These are phyloP conservation scores for Apiospora rasikravindrae DNA, from an alignment of 2,329 filamentous ascomycete species.

Conservation along the genomic window DNA sequence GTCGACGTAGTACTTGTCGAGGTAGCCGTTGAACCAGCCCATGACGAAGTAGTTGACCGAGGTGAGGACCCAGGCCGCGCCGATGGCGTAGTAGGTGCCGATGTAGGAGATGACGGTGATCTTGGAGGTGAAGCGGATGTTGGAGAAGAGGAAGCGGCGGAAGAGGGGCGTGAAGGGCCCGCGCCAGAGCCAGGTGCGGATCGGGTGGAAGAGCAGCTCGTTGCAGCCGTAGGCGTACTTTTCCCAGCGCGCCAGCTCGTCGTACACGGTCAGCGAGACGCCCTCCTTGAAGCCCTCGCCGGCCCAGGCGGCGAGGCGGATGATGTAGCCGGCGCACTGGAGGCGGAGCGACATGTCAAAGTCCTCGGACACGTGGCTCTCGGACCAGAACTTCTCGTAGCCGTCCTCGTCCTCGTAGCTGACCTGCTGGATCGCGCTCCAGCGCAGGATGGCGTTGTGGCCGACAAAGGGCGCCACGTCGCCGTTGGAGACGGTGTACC, in stretches of 20 bases:
- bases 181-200: slow-evolving; percentile 64
- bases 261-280: slow-evolving; percentile 75
- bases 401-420: slow-evolving; percentile 61
- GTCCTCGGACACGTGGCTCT: slow-evolving; percentile 77
- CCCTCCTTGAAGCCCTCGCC: slow-evolving; percentile 75
- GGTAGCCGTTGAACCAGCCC: slow-evolving; percentile 71
- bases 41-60: slow-evolving; percentile 73
- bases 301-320: slow-evolving; percentile 73
- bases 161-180: slow-evolving; percentile 72
- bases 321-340: slow-evolving; percentile 70
- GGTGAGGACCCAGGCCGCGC: slow-evolving; percentile 69
- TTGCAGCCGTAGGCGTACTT: slow-evolving; percentile 77
- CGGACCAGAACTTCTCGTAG: slow-evolving; percentile 75
- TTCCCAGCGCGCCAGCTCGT: slow-evolving; percentile 74
- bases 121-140: slow-evolving; percentile 70
- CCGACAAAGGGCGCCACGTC: slow-evolving; percentile 79
- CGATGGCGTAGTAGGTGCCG: slow-evolving; percentile 73
- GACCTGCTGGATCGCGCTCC: slow-evolving; percentile 67
- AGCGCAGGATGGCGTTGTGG: slow-evolving; percentile 77
- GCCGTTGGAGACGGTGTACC: slow-evolving; percentile 72
- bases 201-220: slow-evolving; percentile 72
- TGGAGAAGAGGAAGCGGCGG: slow-evolving; percentile 61
- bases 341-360: slow-evolving; percentile 78
- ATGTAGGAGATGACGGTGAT: slow-evolving; percentile 67
- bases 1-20: slow-evolving; percentile 71